These are phyloP conservation scores for Umbelopsis vinacea DNA, from an alignment of 192 early-diverging fungal species.

Conservation along the genomic window DNA sequence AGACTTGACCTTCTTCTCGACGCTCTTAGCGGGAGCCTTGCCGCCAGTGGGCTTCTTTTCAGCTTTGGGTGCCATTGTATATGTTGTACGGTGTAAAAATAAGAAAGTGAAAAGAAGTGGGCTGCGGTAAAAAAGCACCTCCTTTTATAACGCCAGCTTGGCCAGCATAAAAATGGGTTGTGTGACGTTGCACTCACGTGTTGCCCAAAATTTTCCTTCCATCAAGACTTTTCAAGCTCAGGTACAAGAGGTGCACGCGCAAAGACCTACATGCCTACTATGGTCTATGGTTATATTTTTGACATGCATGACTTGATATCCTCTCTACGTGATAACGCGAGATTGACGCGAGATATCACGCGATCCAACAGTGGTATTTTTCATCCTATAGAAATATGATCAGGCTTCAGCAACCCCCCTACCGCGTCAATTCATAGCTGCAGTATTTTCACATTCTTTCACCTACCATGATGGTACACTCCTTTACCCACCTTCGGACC, in stretches of 20 bases:
- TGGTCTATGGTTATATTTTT: not conserved
- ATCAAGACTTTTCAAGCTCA: not conserved
- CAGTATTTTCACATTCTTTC: not conserved
- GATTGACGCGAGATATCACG: conserved; percentile 24
- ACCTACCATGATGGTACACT: not conserved
- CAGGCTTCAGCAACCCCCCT: not conserved
- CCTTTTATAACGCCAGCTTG: not conserved
- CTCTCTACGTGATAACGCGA: conserved; percentile 17
- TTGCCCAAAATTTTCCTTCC: not conserved
- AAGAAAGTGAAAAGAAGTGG: conserved; percentile 16
- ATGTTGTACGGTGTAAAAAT: conserved; percentile 28
- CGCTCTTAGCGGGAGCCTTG: conserved; percentile 48
- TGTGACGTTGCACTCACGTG: conserved; percentile 16
- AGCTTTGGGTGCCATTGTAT: conserved; percentile 56
- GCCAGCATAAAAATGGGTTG: not conserved
- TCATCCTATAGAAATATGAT: not conserved
- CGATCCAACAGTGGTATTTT: not conserved
- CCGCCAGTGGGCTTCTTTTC: conserved; percentile 70
- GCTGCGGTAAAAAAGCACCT: conserved; percentile 22
- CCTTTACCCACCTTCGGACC: not conserved
- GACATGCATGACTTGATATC: conserved; percentile 4
- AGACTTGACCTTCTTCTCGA: conserved; percentile 44
- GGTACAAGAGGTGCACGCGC: conserved; percentile 1
- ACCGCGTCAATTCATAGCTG: not conserved
- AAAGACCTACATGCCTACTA: not conserved